Evolutionary conservation across 2,329 filamentous ascomycete species (phyloP).

Genomic region (Paecilomyces sp.): DNA sequence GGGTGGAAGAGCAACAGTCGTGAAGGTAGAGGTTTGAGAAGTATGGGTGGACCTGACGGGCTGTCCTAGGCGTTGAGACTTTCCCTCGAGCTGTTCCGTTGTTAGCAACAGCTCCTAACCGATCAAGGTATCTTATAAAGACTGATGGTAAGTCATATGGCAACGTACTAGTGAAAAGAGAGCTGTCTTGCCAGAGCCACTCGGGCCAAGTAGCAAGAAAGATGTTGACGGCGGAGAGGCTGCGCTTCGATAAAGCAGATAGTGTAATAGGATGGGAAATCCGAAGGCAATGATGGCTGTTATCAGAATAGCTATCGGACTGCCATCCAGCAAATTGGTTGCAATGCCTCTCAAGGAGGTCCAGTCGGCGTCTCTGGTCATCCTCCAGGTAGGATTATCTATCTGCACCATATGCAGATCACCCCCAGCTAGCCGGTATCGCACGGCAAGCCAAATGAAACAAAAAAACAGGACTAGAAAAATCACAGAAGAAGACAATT

Average conservation of each 20-base stretch:
- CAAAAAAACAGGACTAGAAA: background rate
- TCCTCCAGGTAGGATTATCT: slow-evolving; percentile 10
- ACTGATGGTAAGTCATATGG: background rate
- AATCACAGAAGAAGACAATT: background rate
- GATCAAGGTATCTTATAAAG: background rate
- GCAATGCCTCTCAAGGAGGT: slow-evolving; percentile 28
- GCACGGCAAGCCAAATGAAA: background rate
- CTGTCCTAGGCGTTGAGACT: slow-evolving; percentile 29
- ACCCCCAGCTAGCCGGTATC: background rate
- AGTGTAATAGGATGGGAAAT: slow-evolving; percentile 71
- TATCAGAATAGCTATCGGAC: slow-evolving; percentile 49
- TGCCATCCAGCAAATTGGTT: slow-evolving; percentile 38
- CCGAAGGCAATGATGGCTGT: slow-evolving; percentile 64
- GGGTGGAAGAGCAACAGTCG: slow-evolving; percentile 50
- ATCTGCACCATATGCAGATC: background rate
- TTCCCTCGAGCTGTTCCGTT: slow-evolving; percentile 36
- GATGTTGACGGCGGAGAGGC: slow-evolving; percentile 60
- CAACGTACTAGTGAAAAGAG: slow-evolving; percentile 64
- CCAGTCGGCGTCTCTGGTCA: slow-evolving; percentile 28
- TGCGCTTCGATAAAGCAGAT: slow-evolving; percentile 60
- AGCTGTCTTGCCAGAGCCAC: slow-evolving; percentile 78
- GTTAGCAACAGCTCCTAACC: slow-evolving; percentile 1
- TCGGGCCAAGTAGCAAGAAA: slow-evolving; percentile 73
- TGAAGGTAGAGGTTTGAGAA: slow-evolving; percentile 53
- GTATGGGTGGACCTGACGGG: slow-evolving; percentile 47